A percentile compares a stretch with the other conserved stretches of the same genome.
Conservation (phyloP, 345 rosid genomes). For the Xanthoceras sorbifolium region DNA sequence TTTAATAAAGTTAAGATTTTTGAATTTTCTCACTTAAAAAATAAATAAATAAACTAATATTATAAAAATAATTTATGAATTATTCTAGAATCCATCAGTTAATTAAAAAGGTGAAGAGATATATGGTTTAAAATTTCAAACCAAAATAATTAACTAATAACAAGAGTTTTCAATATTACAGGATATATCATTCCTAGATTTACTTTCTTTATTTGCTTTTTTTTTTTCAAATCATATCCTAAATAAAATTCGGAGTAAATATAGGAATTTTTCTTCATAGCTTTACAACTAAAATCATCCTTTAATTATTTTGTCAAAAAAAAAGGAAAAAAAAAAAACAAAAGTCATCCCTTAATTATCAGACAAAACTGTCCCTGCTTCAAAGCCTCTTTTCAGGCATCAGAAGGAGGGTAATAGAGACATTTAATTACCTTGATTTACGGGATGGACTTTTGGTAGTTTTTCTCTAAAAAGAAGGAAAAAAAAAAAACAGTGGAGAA, state of each 20-base stretch:
- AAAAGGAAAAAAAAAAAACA: no score
- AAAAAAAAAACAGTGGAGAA: not conserved
- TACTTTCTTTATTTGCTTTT: not conserved
- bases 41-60: no score
- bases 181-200: not conserved
- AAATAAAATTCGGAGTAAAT: conserved; percentile 17
- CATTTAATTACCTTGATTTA: not conserved
- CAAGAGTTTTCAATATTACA: not conserved
- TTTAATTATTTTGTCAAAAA: no score
- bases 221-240: not conserved
- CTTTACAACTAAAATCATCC: not conserved
- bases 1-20: no score
- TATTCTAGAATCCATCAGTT: no score
- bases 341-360: not conserved
- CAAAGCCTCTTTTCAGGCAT: no score
- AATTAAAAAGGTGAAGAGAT: not conserved
- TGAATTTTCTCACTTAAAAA: no score
- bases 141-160: not conserved
- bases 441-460: not conserved
- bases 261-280: not conserved
- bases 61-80: no score
- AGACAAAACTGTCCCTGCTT: not conserved
- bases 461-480: not conserved
- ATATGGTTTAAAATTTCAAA: not conserved
- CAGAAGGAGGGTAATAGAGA: not conserved